phyloP scores from a whole-genome alignment of 2,329 filamentous ascomycete genomes.

The Scedosporium boydii region DNA sequence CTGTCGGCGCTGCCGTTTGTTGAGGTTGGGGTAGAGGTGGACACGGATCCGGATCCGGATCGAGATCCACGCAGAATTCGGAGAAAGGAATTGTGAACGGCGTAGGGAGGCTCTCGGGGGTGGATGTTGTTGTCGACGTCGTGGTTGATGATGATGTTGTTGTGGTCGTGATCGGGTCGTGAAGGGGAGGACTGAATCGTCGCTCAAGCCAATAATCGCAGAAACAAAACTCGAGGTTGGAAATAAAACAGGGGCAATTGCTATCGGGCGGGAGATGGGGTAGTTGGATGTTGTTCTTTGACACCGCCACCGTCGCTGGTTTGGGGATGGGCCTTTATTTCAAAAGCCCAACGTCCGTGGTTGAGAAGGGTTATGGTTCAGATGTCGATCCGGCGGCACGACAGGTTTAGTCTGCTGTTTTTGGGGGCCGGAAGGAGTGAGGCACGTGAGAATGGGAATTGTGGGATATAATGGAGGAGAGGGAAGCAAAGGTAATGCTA shows the following conservation, averaged over 20 bases:
- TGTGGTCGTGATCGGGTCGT: too few species aligned
- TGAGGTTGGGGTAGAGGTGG: background rate
- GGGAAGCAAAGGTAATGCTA: background rate
- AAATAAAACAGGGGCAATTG: slow-evolving; percentile 3
- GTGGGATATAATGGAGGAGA: background rate
- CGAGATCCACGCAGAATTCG: background rate
- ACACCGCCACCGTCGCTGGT: slow-evolving; percentile 1
- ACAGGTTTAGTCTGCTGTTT: background rate
- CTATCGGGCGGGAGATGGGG: slow-evolving; percentile 5
- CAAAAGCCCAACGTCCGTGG: background rate
- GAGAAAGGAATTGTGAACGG: background rate
- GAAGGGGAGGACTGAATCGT: too few species aligned
- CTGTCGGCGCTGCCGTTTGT: too few species aligned
- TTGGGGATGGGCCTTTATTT: background rate
- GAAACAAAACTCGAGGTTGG: background rate
- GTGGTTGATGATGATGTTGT: background rate
- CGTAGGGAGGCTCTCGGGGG: too few species aligned
- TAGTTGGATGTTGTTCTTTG: slow-evolving; percentile 1
- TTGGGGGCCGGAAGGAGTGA: background rate
- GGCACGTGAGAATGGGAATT: background rate
- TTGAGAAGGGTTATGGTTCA: background rate
- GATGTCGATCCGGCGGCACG: background rate
- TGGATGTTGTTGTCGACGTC: background rate
- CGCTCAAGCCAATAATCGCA: background rate
- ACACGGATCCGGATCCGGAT: background rate